Evolutionary conservation across 345 rosid genomes (phyloP).

Genomic region (Gossypioides kirkii): DNA sequence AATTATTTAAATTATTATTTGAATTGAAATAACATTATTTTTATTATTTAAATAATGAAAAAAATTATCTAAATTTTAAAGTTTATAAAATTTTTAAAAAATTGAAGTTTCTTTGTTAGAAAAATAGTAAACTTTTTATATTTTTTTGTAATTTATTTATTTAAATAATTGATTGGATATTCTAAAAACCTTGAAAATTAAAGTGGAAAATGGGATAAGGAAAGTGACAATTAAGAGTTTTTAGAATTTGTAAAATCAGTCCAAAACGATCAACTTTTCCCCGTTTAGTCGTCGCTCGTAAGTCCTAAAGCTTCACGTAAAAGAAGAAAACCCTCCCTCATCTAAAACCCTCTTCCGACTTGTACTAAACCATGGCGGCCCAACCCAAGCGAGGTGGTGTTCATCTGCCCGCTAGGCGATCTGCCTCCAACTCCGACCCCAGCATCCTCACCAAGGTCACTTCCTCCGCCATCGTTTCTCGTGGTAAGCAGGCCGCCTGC

Average conservation of each 20-base stretch:
- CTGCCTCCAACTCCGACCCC: constrained; percentile 25
- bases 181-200: too few species aligned
- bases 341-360: constrained; percentile 2
- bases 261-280: background rate
- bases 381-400: constrained; percentile 45
- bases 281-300: background rate
- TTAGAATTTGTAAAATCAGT: background rate
- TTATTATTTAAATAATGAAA: too few species aligned
- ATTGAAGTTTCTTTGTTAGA: too few species aligned
- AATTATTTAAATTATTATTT: too few species aligned
- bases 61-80: too few species aligned
- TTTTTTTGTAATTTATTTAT: too few species aligned
- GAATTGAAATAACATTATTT: too few species aligned
- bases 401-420: constrained; percentile 35
- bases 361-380: constrained; percentile 3
- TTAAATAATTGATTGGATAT: too few species aligned
- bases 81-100: too few species aligned
- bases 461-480: constrained; percentile 35
- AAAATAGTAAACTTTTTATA: too few species aligned
- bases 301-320: background rate
- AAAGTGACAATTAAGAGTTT: too few species aligned
- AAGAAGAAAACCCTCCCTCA: background rate
- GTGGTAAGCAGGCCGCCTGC: constrained; percentile 52
- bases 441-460: constrained; percentile 25
- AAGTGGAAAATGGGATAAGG: too few species aligned